Percentiles rank a stretch among this genome's conserved stretches.
These are phyloP conservation scores for Cyberlindnera maritima DNA, from an alignment of 805 yeast genomes.

Conservation along the genomic window DNA sequence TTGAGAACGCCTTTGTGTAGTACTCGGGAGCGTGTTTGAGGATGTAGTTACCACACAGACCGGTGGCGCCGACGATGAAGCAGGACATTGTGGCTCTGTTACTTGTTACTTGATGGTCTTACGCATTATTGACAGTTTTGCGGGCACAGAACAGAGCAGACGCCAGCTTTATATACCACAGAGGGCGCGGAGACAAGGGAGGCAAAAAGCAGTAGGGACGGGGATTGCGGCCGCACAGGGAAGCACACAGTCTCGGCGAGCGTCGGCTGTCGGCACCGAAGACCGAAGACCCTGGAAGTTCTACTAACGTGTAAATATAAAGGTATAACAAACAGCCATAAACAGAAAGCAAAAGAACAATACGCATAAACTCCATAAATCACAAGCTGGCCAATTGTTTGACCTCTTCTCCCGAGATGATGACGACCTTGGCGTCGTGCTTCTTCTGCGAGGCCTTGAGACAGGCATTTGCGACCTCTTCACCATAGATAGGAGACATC, in stretches of 20 bases:
- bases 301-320: too few species aligned
- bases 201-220: too few species aligned
- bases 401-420: slow-evolving; percentile 30
- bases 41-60: slow-evolving; percentile 65
- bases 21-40: slow-evolving; percentile 41
- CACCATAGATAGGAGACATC: slow-evolving; percentile 54
- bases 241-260: too few species aligned
- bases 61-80: slow-evolving; percentile 70
- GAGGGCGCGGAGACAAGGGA: too few species aligned
- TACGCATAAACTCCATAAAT: neutral
- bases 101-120: neutral
- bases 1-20: slow-evolving; percentile 41
- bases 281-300: too few species aligned
- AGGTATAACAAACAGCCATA: too few species aligned
- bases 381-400: slow-evolving; percentile 12
- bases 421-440: slow-evolving; percentile 27
- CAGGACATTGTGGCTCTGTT: slow-evolving; percentile 9
- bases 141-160: too few species aligned
- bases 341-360: neutral
- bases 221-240: too few species aligned
- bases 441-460: slow-evolving; percentile 31
- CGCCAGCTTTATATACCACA: too few species aligned
- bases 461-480: slow-evolving; percentile 63
- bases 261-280: too few species aligned
- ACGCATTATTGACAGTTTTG: too few species aligned